A percentile compares a stretch with the other conserved stretches of the same genome.
Evolutionary conservation across 1,284 basidiomycete genomes (phyloP).

Genomic region (Pyrrhoderma noxium): DNA sequence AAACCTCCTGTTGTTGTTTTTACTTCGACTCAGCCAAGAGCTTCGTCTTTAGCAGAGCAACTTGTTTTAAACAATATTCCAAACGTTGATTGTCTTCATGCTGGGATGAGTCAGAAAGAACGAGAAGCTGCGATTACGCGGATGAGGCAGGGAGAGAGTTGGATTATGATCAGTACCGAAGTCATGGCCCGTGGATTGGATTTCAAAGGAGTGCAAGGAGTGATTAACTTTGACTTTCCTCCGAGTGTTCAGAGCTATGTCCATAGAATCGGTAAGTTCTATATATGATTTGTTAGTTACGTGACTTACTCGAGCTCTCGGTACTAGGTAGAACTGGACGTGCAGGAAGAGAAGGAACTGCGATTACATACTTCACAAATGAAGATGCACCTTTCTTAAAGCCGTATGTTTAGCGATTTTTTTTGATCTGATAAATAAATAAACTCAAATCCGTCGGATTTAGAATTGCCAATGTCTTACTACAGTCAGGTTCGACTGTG

Average conservation of each 20-base stretch:
- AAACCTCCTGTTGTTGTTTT: conserved; percentile 92
- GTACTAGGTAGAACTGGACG: conserved; percentile 80
- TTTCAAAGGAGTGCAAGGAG: conserved; percentile 90
- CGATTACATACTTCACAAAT: conserved; percentile 93
- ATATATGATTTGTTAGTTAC: neutral
- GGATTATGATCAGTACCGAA: conserved; percentile 91
- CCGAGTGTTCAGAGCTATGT: conserved; percentile 92
- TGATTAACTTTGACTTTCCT: conserved; percentile 97
- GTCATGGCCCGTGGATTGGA: conserved; percentile 97
- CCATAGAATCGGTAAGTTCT: conserved; percentile 73
- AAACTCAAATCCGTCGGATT: too few relatives aligned
- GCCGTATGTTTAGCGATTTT: conserved; percentile 55
- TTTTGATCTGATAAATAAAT: too few relatives aligned
- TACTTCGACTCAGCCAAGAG: conserved; percentile 87
- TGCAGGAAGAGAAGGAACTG: conserved; percentile 85
- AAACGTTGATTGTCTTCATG: conserved; percentile 90
- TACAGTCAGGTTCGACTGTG: conserved; percentile 82
- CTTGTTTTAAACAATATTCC: conserved; percentile 77
- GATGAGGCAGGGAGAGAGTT: conserved; percentile 84
- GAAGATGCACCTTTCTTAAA: conserved; percentile 90
- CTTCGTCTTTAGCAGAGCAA: conserved; percentile 84
- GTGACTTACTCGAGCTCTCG: conserved; percentile 11
- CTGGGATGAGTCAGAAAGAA: conserved; percentile 80
- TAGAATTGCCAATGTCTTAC: conserved; percentile 91
- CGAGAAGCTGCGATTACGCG: conserved; percentile 79